Conservation (phyloP, 2,329 filamentous ascomycete genomes). For the Aspergillus japonicus region DNA sequence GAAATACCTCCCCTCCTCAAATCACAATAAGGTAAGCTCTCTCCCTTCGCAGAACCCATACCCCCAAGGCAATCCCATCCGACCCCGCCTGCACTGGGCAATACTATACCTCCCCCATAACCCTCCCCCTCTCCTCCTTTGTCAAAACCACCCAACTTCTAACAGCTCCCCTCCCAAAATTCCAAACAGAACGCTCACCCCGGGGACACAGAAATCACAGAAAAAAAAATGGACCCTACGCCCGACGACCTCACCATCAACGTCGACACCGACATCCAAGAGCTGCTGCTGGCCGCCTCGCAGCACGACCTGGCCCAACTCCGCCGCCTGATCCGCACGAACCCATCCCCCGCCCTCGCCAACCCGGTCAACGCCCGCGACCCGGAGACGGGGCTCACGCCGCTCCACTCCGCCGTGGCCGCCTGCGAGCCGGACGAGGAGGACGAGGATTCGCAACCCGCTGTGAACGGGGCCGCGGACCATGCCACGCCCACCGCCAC, state of each 20-base stretch:
- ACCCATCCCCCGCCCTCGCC: conserved; percentile 31
- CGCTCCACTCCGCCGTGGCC: conserved; percentile 87
- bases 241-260: conserved; percentile 24
- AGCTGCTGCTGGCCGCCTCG: conserved; percentile 64
- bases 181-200: conserved; percentile 10
- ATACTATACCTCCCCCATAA: neutral
- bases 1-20: neutral
- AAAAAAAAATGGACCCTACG: neutral
- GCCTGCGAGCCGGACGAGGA: conserved; percentile 55
- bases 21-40: neutral
- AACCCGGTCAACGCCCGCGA: conserved; percentile 76
- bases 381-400: conserved; percentile 78
- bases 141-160: neutral
- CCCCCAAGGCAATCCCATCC: neutral
- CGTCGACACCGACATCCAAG: conserved; percentile 50
- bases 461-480: conserved; percentile 26
- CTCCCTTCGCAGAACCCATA: neutral
- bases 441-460: conserved; percentile 13
- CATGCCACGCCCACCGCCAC: conserved; percentile 10
- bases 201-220: neutral
- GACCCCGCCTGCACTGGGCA: neutral
- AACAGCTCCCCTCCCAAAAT: no score
- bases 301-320: conserved; percentile 68
- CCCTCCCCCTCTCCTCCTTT: neutral
- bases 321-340: conserved; percentile 64